A percentile compares a stretch with the other conserved stretches of the same genome.
phyloP scores from a whole-genome alignment of 2,329 filamentous ascomycete genomes.

The Claviceps capensis region DNA sequence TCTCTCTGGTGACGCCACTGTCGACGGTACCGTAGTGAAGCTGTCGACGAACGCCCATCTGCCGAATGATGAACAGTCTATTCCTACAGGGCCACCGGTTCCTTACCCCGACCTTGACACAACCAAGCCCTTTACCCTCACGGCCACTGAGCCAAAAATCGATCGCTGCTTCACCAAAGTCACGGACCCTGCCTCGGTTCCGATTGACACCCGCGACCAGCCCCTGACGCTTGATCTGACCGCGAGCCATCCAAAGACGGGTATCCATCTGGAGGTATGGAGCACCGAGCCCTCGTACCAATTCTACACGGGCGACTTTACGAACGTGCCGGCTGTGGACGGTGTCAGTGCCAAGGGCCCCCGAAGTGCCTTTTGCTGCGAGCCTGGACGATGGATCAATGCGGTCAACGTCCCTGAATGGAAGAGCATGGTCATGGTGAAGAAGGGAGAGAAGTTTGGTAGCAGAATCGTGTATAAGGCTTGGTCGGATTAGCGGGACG shows the following conservation, averaged over 20 bases:
- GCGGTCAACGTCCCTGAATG: slow-evolving; percentile 71
- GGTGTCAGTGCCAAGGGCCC: slow-evolving; percentile 48
- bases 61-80: slow-evolving; percentile 56
- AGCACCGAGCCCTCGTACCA: slow-evolving; percentile 95
- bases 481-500: slow-evolving; percentile 50
- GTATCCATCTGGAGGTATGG: slow-evolving; percentile 70
- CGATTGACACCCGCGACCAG: slow-evolving; percentile 49
- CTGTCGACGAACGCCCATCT: slow-evolving; percentile 54
- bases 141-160: slow-evolving; percentile 57
- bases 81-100: slow-evolving; percentile 57
- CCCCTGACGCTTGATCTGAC: slow-evolving; percentile 55
- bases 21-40: slow-evolving; percentile 50
- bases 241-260: slow-evolving; percentile 59
- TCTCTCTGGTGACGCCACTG: slow-evolving; percentile 37
- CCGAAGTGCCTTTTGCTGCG: slow-evolving; percentile 76
- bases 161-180: slow-evolving; percentile 86
- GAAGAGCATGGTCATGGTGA: slow-evolving; percentile 65
- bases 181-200: slow-evolving; percentile 42
- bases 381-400: slow-evolving; percentile 85
- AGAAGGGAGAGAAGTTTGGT: slow-evolving; percentile 75
- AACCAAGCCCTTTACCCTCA: slow-evolving; percentile 57
- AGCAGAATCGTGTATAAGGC: slow-evolving; percentile 70
- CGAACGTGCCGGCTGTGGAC: slow-evolving; percentile 58
- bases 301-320: slow-evolving; percentile 84
- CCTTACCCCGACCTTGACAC: slow-evolving; percentile 52